Percentiles rank a stretch among this genome's conserved stretches.
Conservation (phyloP, 2,329 filamentous ascomycete genomes). For the Knufia fluminis region DNA sequence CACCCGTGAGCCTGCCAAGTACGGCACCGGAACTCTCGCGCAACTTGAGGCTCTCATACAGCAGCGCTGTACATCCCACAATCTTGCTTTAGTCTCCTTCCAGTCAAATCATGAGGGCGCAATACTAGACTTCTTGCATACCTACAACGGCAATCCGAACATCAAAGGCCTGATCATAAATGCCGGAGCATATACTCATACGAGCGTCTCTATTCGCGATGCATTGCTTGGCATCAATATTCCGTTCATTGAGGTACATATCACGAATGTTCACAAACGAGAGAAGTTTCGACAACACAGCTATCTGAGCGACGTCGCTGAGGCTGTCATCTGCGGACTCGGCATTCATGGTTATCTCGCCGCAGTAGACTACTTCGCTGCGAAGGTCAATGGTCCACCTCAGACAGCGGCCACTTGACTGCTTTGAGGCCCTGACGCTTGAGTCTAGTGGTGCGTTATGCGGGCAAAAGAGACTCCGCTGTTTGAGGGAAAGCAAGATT, state of each 20-base stretch:
- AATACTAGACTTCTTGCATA: conserved; percentile 63
- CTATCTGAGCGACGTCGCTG: conserved; percentile 63
- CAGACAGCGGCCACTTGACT: too few species aligned
- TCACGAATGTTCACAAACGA: conserved; percentile 63
- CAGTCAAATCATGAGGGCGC: conserved; percentile 73
- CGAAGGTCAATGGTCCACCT: conserved; percentile 24
- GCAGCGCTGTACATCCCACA: conserved; percentile 42
- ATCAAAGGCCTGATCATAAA: conserved; percentile 52
- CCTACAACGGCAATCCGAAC: background rate
- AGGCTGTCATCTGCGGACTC: conserved; percentile 62
- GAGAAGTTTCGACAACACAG: conserved; percentile 61
- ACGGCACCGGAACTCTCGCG: conserved; percentile 59
- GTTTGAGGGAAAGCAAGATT: too few species aligned
- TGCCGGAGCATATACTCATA: conserved; percentile 66
- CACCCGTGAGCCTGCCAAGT: conserved; percentile 62
- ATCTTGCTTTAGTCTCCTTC: conserved; percentile 48
- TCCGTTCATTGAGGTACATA: conserved; percentile 70
- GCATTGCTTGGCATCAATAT: conserved; percentile 59
- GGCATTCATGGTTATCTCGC: conserved; percentile 54
- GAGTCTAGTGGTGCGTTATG: too few species aligned
- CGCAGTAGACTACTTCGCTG: conserved; percentile 45
- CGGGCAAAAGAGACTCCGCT: too few species aligned
- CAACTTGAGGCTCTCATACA: conserved; percentile 48
- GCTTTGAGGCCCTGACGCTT: too few species aligned
- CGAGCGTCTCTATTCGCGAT: conserved; percentile 66